Base-by-base conservation (phyloP, 129 eudicot genomes). In the Centaurea solstitialis region DNA sequence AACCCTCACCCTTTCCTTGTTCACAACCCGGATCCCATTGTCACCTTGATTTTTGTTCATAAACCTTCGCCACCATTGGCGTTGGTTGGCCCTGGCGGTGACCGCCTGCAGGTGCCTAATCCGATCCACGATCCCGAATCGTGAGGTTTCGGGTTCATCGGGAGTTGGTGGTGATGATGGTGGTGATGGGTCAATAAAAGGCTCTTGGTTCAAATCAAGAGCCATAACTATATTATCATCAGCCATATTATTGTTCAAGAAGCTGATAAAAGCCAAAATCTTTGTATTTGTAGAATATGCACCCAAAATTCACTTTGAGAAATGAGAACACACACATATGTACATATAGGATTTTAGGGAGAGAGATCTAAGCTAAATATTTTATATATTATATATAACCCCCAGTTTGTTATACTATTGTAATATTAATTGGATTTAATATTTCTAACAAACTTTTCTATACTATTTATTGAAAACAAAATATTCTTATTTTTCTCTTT, bases 101-200 rank as follows among this genome's bases (percentile, higher is more conserved):
- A 85, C 88, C 22, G 80, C 93, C 72, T 85, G 85, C 3, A 91
- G 87, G 77, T 83, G 82, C 37, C 88, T 88, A 53, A 91, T 74
- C 13, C 96, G 79, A 70, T 91, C 83, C 24, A 82, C 87, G 57
- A 91, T 87, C 78, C 74, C 76, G 33, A 21, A 66, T 75, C 65
- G 87, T 47, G 90, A 41, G 18, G 85, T 72, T 64, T 70, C 86
- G 15, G 78, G 53, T 30, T 80, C 79, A 82, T 33, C 80, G 6
- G 65, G 10, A 47, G 61, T 10, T 47, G 18, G 61, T 12, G 61
- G 61, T 0, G 28, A 9, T 38, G 24, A 23, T 4, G 62, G 5
- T 7, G 62, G 26, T 6, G 73, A 22, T 77, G 22, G 26, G 50
- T 77, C 81, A 22, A 4, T 9, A 22, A 8, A 4, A 21, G 81